Conservation (phyloP, 1,284 basidiomycete genomes). For the Ceratobasidium sp. region DNA sequence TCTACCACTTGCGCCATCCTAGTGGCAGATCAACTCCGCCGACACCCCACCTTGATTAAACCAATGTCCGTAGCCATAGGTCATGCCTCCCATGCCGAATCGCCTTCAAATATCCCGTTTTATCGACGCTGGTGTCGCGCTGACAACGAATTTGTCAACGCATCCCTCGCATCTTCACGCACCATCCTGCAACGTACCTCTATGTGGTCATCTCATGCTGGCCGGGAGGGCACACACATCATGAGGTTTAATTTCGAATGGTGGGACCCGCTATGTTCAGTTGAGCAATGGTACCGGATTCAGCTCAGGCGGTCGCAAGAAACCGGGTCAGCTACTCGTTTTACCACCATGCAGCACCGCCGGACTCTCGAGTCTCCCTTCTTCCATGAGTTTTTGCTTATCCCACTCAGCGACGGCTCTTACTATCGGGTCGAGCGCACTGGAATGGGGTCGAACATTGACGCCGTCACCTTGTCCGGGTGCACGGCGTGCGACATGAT, state of each 20-base stretch:
- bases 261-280: constrained; percentile 10
- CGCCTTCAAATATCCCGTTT: no score
- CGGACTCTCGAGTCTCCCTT: not conserved
- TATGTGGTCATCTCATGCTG: not conserved
- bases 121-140: no score
- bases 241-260: not conserved
- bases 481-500: constrained; percentile 1
- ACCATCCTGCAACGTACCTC: no score
- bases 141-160: no score
- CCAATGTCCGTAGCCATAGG: no score
- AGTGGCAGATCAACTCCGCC: no score
- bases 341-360: not conserved
- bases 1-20: no score
- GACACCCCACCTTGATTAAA: no score
- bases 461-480: not conserved
- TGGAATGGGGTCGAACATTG: not conserved
- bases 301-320: not conserved
- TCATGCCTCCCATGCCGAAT: no score
- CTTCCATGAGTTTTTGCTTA: constrained; percentile 29
- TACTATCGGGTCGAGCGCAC: constrained; percentile 11
- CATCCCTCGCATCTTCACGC: no score
- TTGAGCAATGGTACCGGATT: constrained; percentile 19
- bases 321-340: not conserved
- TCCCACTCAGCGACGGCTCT: not conserved
- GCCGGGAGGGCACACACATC: not conserved